These are phyloP conservation scores for Leccinellum rugosiceps DNA, from an alignment of 768 basidiomycete species.

Conservation along the genomic window DNA sequence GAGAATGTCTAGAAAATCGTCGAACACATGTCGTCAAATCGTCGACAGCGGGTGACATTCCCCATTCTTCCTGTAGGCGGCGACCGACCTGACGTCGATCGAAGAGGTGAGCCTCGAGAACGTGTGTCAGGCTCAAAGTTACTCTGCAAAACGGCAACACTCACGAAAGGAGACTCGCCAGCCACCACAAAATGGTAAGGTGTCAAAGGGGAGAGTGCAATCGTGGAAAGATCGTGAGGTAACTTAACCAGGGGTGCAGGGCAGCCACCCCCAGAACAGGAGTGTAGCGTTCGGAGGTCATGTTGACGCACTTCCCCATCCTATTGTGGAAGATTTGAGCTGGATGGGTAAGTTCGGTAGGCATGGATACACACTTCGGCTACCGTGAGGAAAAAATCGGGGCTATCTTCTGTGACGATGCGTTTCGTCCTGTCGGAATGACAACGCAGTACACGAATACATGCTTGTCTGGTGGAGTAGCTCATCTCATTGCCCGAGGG, in stretches of 20 bases:
- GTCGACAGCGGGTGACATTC: conserved; percentile 44
- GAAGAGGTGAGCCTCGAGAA: conserved; percentile 46
- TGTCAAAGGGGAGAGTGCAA: conserved; percentile 73
- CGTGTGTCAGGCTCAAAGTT: neutral
- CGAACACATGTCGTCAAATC: conserved; percentile 77
- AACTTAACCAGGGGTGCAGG: conserved; percentile 69
- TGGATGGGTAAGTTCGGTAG: neutral
- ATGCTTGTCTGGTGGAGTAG: conserved; percentile 47
- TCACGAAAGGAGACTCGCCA: conserved; percentile 72
- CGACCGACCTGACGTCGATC: conserved; percentile 74
- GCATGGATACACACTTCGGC: conserved; percentile 52
- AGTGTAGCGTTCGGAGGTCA: conserved; percentile 69
- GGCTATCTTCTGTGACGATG: conserved; percentile 75
- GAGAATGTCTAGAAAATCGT: conserved; percentile 58
- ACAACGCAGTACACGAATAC: conserved; percentile 59
- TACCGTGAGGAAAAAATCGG: conserved; percentile 74
- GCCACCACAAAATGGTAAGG: conserved; percentile 86
- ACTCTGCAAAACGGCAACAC: conserved; percentile 23
- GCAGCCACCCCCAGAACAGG: conserved; percentile 56
- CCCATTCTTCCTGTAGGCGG: conserved; percentile 66
- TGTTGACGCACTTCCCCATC: conserved; percentile 89
- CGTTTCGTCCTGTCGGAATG: conserved; percentile 73
- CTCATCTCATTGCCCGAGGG: conserved; percentile 41
- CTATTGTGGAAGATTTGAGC: conserved; percentile 38
- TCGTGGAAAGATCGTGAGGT: conserved; percentile 62